Evolutionary conservation across 2,329 filamentous ascomycete species (phyloP).

Genomic region (Trichophyton simii): DNA sequence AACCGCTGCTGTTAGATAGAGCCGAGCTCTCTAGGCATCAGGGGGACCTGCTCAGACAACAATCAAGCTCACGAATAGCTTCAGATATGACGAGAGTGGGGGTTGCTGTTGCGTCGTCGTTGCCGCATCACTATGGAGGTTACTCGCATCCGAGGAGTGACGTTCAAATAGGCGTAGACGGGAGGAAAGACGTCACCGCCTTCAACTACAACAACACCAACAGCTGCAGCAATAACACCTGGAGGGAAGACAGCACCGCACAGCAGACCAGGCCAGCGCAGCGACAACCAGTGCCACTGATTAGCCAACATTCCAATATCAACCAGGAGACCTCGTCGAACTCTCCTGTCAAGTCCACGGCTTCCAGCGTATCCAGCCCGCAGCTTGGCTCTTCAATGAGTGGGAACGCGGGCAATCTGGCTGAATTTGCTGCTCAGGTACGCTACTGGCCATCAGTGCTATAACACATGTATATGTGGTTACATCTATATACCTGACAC

Average conservation of each 20-base stretch:
- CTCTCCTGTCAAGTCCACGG: conserved; percentile 19
- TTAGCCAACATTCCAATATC: neutral
- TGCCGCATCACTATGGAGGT: conserved; percentile 16
- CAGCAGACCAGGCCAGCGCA: conserved; percentile 14
- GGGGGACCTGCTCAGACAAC: neutral
- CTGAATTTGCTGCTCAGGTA: conserved; percentile 75
- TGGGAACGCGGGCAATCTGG: conserved; percentile 58
- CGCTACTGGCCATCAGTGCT: conserved; percentile 12
- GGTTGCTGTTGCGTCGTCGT: conserved; percentile 2
- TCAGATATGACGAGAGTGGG: neutral
- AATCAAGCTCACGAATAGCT: neutral
- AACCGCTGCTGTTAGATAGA: conserved; percentile 22
- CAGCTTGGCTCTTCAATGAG: conserved; percentile 67
- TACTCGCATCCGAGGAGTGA: neutral
- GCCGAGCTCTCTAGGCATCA: conserved; percentile 9
- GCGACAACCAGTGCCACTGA: conserved; percentile 15
- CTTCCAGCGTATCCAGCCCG: conserved; percentile 41
- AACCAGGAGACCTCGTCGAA: conserved; percentile 10
- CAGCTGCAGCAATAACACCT: conserved; percentile 12
- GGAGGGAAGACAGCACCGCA: conserved; percentile 9
- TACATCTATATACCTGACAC: too few species aligned
- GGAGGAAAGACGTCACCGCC: conserved; percentile 7
- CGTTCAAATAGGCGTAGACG: neutral
- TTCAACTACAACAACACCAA: too few species aligned
- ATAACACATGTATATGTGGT: conserved; percentile 4